Evolutionary conservation across 1,284 basidiomycete genomes (phyloP).

Genomic region (Trametes hirsuta): DNA sequence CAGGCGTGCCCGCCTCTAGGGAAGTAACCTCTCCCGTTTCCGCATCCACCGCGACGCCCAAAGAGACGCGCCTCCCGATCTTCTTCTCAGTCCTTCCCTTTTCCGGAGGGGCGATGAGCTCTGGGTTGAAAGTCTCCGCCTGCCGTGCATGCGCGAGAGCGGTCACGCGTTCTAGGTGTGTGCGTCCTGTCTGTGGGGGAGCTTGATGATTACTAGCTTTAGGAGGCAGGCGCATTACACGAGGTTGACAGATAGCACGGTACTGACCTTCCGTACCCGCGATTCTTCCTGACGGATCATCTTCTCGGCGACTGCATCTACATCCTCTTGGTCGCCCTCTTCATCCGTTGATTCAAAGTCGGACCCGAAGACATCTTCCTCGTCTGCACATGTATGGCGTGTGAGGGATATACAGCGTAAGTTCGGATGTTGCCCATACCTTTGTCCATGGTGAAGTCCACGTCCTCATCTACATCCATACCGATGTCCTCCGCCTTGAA

Average conservation of each 20-base stretch:
- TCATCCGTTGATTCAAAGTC: conserved; percentile 85
- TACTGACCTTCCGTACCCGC: conserved; percentile 54
- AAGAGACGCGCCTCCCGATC: conserved; percentile 53
- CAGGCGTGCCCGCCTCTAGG: conserved; percentile 6
- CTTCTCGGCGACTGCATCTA: conserved; percentile 55
- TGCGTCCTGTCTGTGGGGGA: conserved; percentile 50
- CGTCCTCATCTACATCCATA: conserved; percentile 69
- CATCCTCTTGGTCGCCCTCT: conserved; percentile 58
- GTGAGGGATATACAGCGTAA: neutral
- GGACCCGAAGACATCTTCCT: conserved; percentile 77
- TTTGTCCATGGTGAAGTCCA: conserved; percentile 67
- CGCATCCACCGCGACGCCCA: conserved; percentile 55
- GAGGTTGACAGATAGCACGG: neutral
- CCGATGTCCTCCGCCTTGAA: conserved; percentile 59
- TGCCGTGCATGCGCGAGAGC: conserved; percentile 68
- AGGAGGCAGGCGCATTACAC: neutral
- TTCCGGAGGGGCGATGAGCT: conserved; percentile 34
- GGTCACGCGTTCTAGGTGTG: conserved; percentile 59
- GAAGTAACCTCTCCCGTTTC: conserved; percentile 57
- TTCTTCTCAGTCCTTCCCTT: conserved; percentile 38
- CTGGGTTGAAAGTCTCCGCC: conserved; percentile 64
- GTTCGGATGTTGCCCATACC: conserved; percentile 39
- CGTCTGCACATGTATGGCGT: conserved; percentile 48
- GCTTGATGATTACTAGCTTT: conserved; percentile 12
- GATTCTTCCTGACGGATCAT: conserved; percentile 64